Conservation (phyloP, 768 basidiomycete genomes). For the Pleurotus citrinopileatus region DNA sequence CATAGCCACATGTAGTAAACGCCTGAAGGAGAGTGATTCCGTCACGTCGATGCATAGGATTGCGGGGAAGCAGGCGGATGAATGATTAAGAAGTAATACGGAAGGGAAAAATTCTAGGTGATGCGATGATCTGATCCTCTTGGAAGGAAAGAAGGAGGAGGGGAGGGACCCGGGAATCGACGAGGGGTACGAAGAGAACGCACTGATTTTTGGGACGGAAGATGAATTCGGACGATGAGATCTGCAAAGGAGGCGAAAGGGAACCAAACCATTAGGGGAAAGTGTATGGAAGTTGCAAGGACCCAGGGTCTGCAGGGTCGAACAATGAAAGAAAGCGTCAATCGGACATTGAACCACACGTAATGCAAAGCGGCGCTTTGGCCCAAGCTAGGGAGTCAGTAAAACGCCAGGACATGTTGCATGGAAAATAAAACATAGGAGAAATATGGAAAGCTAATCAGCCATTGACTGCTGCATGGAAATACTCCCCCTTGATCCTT, state of each 20-base stretch:
- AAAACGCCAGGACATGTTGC: background rate
- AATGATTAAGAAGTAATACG: no score
- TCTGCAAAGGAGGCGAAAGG: background rate
- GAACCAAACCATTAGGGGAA: background rate
- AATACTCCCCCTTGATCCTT: no score
- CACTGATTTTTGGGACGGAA: background rate
- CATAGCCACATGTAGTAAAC: background rate
- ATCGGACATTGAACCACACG: background rate
- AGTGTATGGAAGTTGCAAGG: background rate
- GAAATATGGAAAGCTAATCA: no score
- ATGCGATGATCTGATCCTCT: no score
- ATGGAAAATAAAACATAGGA: background rate
- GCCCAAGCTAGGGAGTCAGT: background rate
- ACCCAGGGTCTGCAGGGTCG: constrained; percentile 2
- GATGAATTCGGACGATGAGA: background rate
- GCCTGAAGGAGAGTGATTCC: background rate
- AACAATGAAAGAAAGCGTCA: constrained; percentile 6
- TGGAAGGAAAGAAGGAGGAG: no score
- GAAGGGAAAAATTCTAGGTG: no score
- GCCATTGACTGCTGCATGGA: no score
- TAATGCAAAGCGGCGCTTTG: background rate
- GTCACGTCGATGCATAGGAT: background rate
- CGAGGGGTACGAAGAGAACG: no score
- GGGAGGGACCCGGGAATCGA: no score
- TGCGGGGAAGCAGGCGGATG: background rate